Conservation (phyloP, 73 alveolate species). For the Breviolum minutum region DNA sequence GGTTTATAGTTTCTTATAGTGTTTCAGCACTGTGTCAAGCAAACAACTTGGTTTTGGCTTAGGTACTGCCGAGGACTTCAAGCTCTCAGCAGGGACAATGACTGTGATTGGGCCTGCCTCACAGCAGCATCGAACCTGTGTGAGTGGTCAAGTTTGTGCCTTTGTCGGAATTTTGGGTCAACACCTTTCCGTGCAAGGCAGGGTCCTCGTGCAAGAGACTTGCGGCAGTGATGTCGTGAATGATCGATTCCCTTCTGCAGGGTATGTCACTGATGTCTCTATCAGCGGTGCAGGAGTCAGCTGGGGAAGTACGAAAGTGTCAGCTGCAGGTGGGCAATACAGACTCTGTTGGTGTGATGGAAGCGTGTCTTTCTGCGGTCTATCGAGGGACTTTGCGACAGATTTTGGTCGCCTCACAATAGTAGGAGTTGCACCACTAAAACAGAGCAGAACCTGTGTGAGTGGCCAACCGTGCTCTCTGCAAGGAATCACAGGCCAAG, state of each 20-base stretch:
- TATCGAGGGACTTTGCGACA: neutral
- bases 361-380: conserved; percentile 10
- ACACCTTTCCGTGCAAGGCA: neutral
- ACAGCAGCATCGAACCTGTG: conserved; percentile 55
- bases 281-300: conserved; percentile 39
- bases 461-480: conserved; percentile 2
- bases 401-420: conserved; percentile 24
- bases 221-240: neutral
- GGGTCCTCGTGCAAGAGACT: conserved; percentile 31
- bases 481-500: neutral
- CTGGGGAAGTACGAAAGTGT: conserved; percentile 28
- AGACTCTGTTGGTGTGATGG: conserved; percentile 11
- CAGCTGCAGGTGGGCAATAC: conserved; percentile 56
- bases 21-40: neutral
- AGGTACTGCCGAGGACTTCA: conserved; percentile 16
- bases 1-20: neutral
- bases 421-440: conserved; percentile 8
- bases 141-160: conserved; percentile 21
- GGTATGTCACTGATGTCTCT: neutral
- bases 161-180: neutral
- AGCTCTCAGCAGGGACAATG: neutral
- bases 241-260: conserved; percentile 5
- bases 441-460: conserved; percentile 16
- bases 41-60: neutral
- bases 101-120: neutral